These are phyloP conservation scores for Diutina mesorugosa DNA, from an alignment of 1,139 yeast species.

Conservation along the genomic window DNA sequence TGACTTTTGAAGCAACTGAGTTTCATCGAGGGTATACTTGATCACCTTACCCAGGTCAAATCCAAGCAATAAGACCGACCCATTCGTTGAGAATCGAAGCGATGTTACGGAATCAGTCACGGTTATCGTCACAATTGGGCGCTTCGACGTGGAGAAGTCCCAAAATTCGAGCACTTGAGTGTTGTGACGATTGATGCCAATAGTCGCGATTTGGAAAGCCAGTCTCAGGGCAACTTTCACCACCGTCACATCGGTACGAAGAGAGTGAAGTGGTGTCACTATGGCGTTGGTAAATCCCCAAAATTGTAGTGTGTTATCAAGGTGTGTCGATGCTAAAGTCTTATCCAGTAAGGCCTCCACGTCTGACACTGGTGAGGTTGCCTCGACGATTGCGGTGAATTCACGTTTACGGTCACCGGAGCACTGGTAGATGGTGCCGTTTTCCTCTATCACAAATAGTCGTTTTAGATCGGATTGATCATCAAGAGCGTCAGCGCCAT, in stretches of 20 bases:
- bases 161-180: neutral
- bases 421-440: neutral
- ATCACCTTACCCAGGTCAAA: neutral
- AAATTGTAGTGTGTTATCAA: neutral
- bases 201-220: neutral
- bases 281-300: neutral
- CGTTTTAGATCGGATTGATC: neutral
- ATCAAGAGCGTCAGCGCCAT: neutral
- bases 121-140: neutral
- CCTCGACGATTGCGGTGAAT: neutral
- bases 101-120: neutral
- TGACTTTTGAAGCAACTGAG: neutral
- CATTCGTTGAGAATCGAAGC: neutral
- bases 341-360: neutral
- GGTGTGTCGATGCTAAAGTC: neutral
- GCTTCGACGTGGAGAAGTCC: neutral
- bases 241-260: neutral
- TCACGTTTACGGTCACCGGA: neutral
- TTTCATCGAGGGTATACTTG: neutral
- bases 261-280: neutral
- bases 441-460: neutral
- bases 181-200: neutral
- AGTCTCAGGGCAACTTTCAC: neutral
- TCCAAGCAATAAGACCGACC: neutral
- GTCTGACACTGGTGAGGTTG: neutral